These are phyloP conservation scores for Dissoconium aciculare DNA, from an alignment of 2,329 filamentous ascomycete genomes.

Conservation along the genomic window DNA sequence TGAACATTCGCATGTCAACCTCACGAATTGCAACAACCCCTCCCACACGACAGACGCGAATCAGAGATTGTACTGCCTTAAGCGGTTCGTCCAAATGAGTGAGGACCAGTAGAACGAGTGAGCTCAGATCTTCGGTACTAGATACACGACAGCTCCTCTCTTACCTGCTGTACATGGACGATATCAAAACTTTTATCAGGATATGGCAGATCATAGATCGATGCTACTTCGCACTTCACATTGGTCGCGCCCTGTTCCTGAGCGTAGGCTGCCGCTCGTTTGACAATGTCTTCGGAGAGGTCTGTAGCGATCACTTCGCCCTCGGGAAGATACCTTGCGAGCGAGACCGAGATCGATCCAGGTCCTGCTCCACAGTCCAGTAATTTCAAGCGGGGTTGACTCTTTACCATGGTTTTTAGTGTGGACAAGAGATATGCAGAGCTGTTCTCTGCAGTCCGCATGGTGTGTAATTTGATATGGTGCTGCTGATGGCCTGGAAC, in stretches of 20 bases:
- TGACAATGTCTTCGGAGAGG: conserved; percentile 29
- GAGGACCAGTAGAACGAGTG: too few relatives aligned
- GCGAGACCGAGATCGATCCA: conserved; percentile 33
- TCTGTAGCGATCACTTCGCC: conserved; percentile 33
- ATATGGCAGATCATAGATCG: conserved; percentile 25
- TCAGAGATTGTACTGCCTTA: conserved; percentile 38
- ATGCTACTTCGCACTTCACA: conserved; percentile 25
- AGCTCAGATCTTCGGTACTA: too few relatives aligned
- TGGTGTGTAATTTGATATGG: conserved; percentile 30
- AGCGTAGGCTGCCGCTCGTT: conserved; percentile 27
- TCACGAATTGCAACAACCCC: conserved; percentile 37
- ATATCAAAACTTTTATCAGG: conserved; percentile 40
- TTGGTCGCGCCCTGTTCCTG: conserved; percentile 25
- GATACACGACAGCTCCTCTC: too few relatives aligned
- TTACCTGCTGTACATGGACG: conserved; percentile 45
- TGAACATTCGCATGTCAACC: conserved; percentile 24
- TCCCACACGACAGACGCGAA: conserved; percentile 40
- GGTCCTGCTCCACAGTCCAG: conserved; percentile 36
- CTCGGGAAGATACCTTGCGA: conserved; percentile 30
- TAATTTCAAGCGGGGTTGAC: conserved; percentile 22
- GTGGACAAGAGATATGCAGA: conserved; percentile 22
- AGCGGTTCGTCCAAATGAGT: conserved; percentile 41
- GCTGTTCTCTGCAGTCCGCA: conserved; percentile 32
- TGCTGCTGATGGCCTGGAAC: conserved; percentile 29
- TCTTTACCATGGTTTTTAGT: conserved; percentile 12